Evolutionary conservation across 2,329 filamentous ascomycete species (phyloP).

Genomic region (Sarocladium kiliense): DNA sequence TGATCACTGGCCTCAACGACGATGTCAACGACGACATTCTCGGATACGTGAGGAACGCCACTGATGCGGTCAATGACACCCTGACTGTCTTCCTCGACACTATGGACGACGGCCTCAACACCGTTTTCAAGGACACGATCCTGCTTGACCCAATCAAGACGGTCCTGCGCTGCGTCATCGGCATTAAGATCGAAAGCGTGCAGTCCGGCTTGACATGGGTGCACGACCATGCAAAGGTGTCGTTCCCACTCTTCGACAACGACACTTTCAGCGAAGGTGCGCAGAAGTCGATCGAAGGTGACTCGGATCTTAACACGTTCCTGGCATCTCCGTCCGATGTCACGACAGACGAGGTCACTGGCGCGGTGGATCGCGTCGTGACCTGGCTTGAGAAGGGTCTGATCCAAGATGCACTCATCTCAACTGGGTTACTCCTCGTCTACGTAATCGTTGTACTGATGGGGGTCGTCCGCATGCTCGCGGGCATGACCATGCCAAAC

Average conservation of each 20-base stretch:
- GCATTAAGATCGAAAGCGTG: constrained; percentile 77
- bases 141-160: constrained; percentile 74
- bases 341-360: constrained; percentile 76
- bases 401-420: constrained; percentile 74
- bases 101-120: constrained; percentile 68
- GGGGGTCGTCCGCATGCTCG: constrained; percentile 63
- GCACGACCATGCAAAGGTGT: constrained; percentile 75
- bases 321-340: constrained; percentile 69
- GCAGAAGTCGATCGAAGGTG: constrained; percentile 50
- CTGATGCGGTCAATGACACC: constrained; percentile 76
- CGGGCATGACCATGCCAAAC: constrained; percentile 54
- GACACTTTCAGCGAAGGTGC: constrained; percentile 82
- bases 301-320: constrained; percentile 61
- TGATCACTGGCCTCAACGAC: constrained; percentile 63
- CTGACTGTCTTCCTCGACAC: constrained; percentile 76
- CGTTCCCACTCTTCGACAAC: constrained; percentile 71
- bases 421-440: constrained; percentile 64
- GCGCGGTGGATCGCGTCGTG: constrained; percentile 66
- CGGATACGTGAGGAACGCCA: constrained; percentile 81
- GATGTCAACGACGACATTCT: constrained; percentile 83
- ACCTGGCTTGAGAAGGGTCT: constrained; percentile 63
- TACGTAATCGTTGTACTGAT: constrained; percentile 75
- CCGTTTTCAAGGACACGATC: constrained; percentile 75
- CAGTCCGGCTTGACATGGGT: constrained; percentile 93
- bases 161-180: constrained; percentile 81